Evolutionary conservation across 208 protist genomes (phyloP).

Genomic region (Wallacemonas rigidus): DNA sequence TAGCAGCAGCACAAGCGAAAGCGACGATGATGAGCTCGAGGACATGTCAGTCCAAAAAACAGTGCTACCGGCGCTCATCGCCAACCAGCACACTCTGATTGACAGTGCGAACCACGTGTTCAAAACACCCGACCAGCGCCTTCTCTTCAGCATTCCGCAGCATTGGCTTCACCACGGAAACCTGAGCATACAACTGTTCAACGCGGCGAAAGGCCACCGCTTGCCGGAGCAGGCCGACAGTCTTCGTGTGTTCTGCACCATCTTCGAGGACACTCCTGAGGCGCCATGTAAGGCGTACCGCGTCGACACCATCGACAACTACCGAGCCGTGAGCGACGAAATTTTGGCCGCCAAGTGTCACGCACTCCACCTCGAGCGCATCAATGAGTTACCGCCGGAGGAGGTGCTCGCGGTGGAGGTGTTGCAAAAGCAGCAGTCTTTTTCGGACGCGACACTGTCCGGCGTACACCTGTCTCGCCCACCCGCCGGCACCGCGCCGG

Average conservation of each 20-base stretch:
- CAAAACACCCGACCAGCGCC: slow-evolving; percentile 51
- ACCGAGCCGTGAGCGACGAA: slow-evolving; percentile 61
- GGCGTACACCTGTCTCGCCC: not conserved
- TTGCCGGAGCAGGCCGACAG: slow-evolving; percentile 61
- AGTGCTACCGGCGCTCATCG: slow-evolving; percentile 64
- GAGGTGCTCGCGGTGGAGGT: slow-evolving; percentile 9
- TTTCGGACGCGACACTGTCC: not conserved
- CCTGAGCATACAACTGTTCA: slow-evolving; percentile 53
- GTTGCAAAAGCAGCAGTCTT: not conserved
- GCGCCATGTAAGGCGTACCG: slow-evolving; percentile 48
- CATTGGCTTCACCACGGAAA: slow-evolving; percentile 61
- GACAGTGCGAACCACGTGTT: slow-evolving; percentile 50
- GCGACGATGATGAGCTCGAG: slow-evolving; percentile 15
- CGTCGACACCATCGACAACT: slow-evolving; percentile 73
- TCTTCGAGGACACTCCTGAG: slow-evolving; percentile 67
- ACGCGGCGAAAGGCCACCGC: slow-evolving; percentile 34
- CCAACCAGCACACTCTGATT: slow-evolving; percentile 69
- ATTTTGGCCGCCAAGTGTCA: slow-evolving; percentile 69
- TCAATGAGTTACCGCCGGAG: slow-evolving; percentile 10
- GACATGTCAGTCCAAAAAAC: slow-evolving; percentile 22
- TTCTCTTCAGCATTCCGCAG: slow-evolving; percentile 53
- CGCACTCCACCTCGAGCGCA: slow-evolving; percentile 39
- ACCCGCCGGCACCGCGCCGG: not conserved
- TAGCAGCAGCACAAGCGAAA: slow-evolving; percentile 6
- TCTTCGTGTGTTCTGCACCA: slow-evolving; percentile 74